A percentile compares a stretch with the other conserved stretches of the same genome.
phyloP scores from a whole-genome alignment of 768 basidiomycete genomes.

The Coprinellus micaceus region DNA sequence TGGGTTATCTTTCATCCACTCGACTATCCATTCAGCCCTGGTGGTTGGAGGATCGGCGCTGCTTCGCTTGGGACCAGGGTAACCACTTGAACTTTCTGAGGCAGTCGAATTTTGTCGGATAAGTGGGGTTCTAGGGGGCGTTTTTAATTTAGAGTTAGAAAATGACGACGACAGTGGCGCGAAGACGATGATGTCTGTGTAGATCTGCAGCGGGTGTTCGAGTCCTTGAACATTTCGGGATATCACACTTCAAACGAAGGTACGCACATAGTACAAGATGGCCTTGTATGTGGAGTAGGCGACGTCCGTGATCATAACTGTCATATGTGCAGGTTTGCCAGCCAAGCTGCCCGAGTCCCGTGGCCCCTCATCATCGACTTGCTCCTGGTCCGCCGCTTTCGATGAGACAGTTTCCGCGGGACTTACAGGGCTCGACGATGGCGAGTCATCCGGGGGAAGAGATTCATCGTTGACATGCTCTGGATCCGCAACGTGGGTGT shows the following conservation, averaged over 20 bases:
- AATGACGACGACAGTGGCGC: constrained; percentile 80
- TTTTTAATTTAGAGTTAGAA: constrained; percentile 22
- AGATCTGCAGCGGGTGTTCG: constrained; percentile 49
- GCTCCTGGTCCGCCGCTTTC: not conserved
- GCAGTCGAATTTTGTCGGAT: constrained; percentile 24
- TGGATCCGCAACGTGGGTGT: not conserved
- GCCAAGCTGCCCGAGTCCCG: too few relatives aligned
- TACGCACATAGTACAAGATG: constrained; percentile 70
- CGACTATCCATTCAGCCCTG: constrained; percentile 65
- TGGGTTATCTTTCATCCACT: constrained; percentile 61
- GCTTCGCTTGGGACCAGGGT: constrained; percentile 13
- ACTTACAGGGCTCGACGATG: not conserved
- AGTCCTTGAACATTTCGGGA: not conserved
- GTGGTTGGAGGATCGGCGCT: constrained; percentile 23
- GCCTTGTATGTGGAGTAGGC: constrained; percentile 44
- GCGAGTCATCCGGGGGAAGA: not conserved
- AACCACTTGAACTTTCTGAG: constrained; percentile 21
- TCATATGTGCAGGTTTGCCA: constrained; percentile 16
- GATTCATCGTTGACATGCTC: constrained; percentile 23
- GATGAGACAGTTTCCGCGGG: constrained; percentile 4
- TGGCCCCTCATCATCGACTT: not conserved
- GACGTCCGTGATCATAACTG: constrained; percentile 45
- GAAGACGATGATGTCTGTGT: constrained; percentile 81
- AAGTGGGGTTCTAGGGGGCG: constrained; percentile 19
- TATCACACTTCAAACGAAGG: not conserved